Conservation (phyloP, 495 filamentous ascomycete species). For the Aspergillus saccharolyticus region DNA sequence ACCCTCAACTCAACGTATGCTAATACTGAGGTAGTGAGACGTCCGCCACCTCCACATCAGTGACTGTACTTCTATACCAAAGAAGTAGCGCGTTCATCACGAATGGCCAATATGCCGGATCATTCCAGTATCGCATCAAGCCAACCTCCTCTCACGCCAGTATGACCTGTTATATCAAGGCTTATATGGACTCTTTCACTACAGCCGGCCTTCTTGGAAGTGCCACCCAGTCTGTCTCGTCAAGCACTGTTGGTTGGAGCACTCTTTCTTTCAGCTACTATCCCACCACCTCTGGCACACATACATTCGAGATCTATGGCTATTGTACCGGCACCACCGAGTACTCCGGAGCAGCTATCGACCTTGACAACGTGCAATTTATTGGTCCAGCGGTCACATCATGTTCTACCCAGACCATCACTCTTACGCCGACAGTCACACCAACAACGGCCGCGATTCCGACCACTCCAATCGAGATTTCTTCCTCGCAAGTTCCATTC, state of each 20-base stretch:
- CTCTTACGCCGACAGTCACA: neutral
- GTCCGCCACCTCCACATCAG: neutral
- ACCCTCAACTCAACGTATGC: no score
- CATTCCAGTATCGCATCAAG: neutral
- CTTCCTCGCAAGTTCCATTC: neutral
- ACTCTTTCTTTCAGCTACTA: neutral
- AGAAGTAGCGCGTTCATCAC: neutral
- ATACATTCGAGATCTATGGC: no score
- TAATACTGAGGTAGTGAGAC: neutral
- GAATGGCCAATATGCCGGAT: neutral
- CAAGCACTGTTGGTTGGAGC: neutral
- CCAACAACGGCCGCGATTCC: neutral
- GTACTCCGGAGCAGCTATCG: neutral
- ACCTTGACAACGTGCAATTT: neutral
- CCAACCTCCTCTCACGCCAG: neutral
- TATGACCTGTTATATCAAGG: neutral
- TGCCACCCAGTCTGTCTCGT: neutral
- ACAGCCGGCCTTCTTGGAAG: neutral
- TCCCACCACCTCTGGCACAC: no score
- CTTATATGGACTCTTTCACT: neutral
- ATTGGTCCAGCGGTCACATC: neutral
- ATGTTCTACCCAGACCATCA: neutral
- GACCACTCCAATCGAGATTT: neutral
- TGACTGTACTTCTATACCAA: neutral
- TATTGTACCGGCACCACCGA: no score